These are phyloP conservation scores for Rutstroemia sydowiana DNA, from an alignment of 2,329 filamentous ascomycete genomes.

Conservation along the genomic window DNA sequence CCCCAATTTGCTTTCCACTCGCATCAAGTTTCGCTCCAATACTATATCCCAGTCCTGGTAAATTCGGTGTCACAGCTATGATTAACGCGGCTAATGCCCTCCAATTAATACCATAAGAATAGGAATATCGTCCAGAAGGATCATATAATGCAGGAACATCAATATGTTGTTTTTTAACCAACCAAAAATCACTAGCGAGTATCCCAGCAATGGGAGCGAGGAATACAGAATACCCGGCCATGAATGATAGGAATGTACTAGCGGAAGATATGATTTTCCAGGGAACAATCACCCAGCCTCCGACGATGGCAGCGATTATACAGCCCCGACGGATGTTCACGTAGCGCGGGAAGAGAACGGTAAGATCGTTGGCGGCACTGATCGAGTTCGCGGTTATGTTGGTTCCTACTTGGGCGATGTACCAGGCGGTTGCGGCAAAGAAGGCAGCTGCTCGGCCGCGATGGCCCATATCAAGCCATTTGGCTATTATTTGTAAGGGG, in stretches of 20 bases:
- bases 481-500: conserved; percentile 37
- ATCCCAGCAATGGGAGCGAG: conserved; percentile 53
- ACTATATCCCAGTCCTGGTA: conserved; percentile 24
- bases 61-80: conserved; percentile 20
- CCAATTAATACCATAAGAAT: conserved; percentile 27
- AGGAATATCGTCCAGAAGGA: conserved; percentile 22
- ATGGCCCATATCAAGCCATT: conserved; percentile 38
- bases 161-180: conserved; percentile 35
- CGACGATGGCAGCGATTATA: conserved; percentile 45
- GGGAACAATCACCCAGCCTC: conserved; percentile 52
- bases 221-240: conserved; percentile 58
- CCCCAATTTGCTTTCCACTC: too few relatives aligned
- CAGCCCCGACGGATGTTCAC: conserved; percentile 51
- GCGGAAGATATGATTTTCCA: conserved; percentile 60
- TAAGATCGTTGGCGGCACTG: conserved; percentile 48
- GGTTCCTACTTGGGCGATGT: conserved; percentile 47
- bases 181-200: conserved; percentile 51
- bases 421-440: conserved; percentile 46
- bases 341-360: conserved; percentile 44
- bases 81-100: conserved; percentile 23
- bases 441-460: conserved; percentile 38
- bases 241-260: conserved; percentile 53
- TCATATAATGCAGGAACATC: conserved; percentile 34
- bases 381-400: conserved; percentile 52
- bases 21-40: conserved; percentile 16